These are phyloP conservation scores for Fusarium miscanthi DNA, from an alignment of 2,329 filamentous ascomycete genomes.

Conservation along the genomic window DNA sequence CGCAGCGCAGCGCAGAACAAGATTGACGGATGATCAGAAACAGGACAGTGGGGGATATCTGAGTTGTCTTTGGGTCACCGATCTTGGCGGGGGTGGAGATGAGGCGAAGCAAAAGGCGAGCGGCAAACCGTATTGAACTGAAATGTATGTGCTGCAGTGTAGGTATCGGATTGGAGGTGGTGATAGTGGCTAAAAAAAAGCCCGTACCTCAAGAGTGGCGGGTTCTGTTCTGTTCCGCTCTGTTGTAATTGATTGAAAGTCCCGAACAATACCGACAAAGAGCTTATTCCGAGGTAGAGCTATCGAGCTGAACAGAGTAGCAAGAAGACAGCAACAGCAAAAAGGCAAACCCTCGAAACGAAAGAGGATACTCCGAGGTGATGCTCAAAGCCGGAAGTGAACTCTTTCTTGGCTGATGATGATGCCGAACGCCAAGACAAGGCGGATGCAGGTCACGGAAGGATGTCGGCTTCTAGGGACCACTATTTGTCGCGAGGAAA, in stretches of 20 bases:
- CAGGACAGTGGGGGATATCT: constrained; percentile 33
- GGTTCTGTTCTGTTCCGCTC: constrained; percentile 7
- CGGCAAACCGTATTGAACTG: constrained; percentile 11
- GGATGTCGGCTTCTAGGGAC: constrained; percentile 32
- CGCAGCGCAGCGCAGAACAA: constrained; percentile 23
- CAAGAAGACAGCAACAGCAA: not conserved
- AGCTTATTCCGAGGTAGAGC: constrained; percentile 19
- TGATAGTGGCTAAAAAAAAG: constrained; percentile 32
- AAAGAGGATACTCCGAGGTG: not conserved
- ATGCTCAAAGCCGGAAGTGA: not conserved
- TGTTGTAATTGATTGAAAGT: constrained; percentile 3
- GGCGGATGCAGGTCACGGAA: constrained; percentile 37
- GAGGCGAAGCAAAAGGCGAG: constrained; percentile 31
- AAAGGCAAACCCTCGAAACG: not conserved
- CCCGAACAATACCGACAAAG: constrained; percentile 17
- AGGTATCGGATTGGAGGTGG: constrained; percentile 17
- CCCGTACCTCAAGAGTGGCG: constrained; percentile 25
- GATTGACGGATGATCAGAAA: constrained; percentile 28
- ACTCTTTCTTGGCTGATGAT: constrained; percentile 30
- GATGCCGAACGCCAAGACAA: constrained; percentile 37
- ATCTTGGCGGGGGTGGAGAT: constrained; percentile 38
- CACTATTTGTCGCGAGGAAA: constrained; percentile 13
- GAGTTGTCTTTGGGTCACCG: constrained; percentile 25
- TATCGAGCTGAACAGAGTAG: constrained; percentile 2
- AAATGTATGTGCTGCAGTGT: not conserved